phyloP scores from a whole-genome alignment of 2,329 filamentous ascomycete genomes.

The Neurospora crassa region DNA sequence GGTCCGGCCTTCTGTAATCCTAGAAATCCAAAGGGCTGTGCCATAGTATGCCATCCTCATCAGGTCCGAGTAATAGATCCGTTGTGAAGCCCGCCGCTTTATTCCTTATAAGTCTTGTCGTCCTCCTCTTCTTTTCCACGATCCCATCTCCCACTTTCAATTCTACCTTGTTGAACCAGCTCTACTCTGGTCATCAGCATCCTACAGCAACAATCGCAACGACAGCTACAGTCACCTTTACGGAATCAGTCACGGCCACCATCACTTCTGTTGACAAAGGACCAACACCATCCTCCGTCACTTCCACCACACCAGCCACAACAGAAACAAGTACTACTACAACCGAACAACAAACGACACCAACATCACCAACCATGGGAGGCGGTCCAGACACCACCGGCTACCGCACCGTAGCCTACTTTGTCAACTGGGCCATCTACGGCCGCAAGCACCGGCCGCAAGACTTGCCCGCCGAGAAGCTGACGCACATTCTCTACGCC shows the following conservation, averaged over 20 bases:
- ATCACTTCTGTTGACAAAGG: background rate
- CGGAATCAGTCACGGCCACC: background rate
- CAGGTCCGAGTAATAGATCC: background rate
- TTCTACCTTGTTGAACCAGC: background rate
- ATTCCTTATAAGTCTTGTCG: background rate
- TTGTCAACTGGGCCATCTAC: slow-evolving; percentile 80
- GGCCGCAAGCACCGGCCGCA: slow-evolving; percentile 77
- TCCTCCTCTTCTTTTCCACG: background rate
- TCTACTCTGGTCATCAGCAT: background rate
- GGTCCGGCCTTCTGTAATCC: background rate
- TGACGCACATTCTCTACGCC: slow-evolving; percentile 84
- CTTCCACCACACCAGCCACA: background rate
- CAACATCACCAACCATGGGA: slow-evolving; percentile 26
- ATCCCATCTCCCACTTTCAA: background rate
- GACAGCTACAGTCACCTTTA: background rate
- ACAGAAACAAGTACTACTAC: background rate
- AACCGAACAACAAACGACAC: slow-evolving; percentile 4
- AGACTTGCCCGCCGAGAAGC: slow-evolving; percentile 66
- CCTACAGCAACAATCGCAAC: background rate
- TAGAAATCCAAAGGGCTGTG: background rate
- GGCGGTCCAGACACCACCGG: slow-evolving; percentile 33
- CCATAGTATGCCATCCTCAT: background rate
- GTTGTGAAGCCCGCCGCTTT: background rate
- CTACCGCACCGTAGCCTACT: slow-evolving; percentile 63
- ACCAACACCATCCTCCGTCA: background rate